Conservation (phyloP, 1,284 basidiomycete species). For the Schizophyllum amplum region DNA sequence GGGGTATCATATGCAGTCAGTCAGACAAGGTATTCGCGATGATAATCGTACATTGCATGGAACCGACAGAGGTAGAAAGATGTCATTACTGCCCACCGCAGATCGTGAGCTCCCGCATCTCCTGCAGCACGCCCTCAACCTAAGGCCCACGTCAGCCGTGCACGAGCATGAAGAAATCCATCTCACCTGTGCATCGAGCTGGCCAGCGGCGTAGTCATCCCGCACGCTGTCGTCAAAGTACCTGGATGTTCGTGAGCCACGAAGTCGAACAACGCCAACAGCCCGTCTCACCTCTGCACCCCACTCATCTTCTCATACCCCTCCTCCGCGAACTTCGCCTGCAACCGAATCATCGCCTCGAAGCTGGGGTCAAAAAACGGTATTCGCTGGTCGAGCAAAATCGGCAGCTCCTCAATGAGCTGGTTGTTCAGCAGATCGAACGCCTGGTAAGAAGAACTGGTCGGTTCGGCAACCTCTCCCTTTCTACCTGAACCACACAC, state of each 20-base stretch:
- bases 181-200: constrained; percentile 84
- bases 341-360: constrained; percentile 98
- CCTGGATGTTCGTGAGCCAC: constrained; percentile 25
- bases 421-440: constrained; percentile 93
- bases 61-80: neutral
- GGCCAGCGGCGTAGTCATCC: constrained; percentile 95
- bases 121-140: constrained; percentile 89
- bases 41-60: neutral
- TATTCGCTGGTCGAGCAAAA: constrained; percentile 89
- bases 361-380: constrained; percentile 98
- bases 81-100: constrained; percentile 49
- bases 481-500: constrained; percentile 26
- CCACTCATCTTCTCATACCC: constrained; percentile 97
- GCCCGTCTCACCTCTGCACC: constrained; percentile 55
- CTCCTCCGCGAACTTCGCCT: constrained; percentile 94
- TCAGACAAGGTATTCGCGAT: neutral
- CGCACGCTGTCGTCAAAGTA: constrained; percentile 89
- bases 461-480: neutral
- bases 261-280: neutral
- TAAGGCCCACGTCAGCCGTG: constrained; percentile 16
- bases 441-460: neutral
- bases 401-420: constrained; percentile 84
- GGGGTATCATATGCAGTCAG: neutral
- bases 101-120: constrained; percentile 95
- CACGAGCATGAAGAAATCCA: neutral